Base-by-base conservation (phyloP, 768 basidiomycete genomes). In the Strobilomyces confusus region DNA sequence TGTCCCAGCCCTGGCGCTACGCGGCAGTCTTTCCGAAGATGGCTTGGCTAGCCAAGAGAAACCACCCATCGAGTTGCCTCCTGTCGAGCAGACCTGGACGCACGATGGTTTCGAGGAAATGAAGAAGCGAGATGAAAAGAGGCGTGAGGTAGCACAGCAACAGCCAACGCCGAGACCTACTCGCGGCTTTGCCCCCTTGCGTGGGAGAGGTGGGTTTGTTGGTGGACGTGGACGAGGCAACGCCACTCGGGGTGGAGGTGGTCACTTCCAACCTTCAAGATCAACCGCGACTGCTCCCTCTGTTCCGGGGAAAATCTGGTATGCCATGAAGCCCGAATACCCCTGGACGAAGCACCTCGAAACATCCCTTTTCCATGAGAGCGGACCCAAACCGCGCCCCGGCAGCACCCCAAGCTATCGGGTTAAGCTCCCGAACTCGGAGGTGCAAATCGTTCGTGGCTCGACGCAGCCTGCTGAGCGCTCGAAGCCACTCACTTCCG, bases 41-140 rank as follows among this genome's bases (percentile, higher is more conserved):
- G 58, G 48, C 23, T n/a, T 52, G 36, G 48, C 51, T 19, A 46
- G 57, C 17, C 61, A 63, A 42, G 62, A 61, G 33, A 63, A 43
- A 22, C 40, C 46, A 1, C 42, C 58, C 47, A 22, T 51, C 33
- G 73, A 77, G 23, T 58, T 80, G 6, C 81, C 83, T 5, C 83
- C 82, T 13, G 78, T 87, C 40, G 87, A 91, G 56, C 80, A 76
- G 34, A 68, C 80, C 4, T 93, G 92, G 92, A 84, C 79, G 0
- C 92, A 94, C 64, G 90, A 92, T 64, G 90, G 91, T 2, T 95
- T 86, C 58, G 90, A 92, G 68, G 89, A 95, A 72, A 81, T 92
- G 81, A 89, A 83, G 70, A 77, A 77, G 49, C 80, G 79, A 60
- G 90, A 92, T 54, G 87, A 90, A 53, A 76, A 77, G 49, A 72